Conservation (phyloP, 2,329 filamentous ascomycete species). For the Raffaelea ambrosiae region DNA sequence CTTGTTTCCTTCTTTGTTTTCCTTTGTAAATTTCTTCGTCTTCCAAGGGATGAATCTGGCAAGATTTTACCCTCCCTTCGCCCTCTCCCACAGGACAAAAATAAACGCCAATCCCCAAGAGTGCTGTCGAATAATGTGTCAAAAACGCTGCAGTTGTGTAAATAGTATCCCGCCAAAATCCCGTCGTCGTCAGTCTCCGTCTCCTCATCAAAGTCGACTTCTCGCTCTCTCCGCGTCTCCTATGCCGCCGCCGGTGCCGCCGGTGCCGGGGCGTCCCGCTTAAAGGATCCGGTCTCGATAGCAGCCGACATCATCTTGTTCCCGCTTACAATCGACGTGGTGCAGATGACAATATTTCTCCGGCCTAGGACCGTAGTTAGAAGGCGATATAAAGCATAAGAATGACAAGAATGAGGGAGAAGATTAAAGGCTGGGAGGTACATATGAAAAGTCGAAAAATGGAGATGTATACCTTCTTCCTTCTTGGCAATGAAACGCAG, state of each 20-base stretch:
- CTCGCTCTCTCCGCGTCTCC: not conserved
- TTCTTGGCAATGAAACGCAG: constrained; percentile 81
- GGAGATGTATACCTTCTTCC: constrained; percentile 65
- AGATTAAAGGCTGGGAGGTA: constrained; percentile 1
- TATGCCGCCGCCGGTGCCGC: not conserved
- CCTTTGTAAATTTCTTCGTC: too few species aligned
- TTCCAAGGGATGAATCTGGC: too few species aligned
- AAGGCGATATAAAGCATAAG: not conserved
- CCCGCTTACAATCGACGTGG: constrained; percentile 84
- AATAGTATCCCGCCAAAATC: too few species aligned
- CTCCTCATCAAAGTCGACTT: too few species aligned
- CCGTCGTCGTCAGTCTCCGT: too few species aligned
- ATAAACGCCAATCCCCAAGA: not conserved
- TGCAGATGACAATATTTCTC: constrained; percentile 79
- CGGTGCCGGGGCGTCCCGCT: constrained; percentile 24
- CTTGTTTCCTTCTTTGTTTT: too few species aligned
- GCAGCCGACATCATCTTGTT: constrained; percentile 81
- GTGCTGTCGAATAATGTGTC: not conserved
- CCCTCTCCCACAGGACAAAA: not conserved
- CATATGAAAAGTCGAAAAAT: constrained; percentile 1
- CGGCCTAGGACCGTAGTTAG: constrained; percentile 10
- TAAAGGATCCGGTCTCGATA: constrained; percentile 62
- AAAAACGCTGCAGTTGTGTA: too few species aligned
- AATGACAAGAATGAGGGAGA: not conserved
- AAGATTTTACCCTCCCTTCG: too few species aligned